Base-by-base conservation (phyloP, 441 rosid species). In the Biscutella laevigata region DNA sequence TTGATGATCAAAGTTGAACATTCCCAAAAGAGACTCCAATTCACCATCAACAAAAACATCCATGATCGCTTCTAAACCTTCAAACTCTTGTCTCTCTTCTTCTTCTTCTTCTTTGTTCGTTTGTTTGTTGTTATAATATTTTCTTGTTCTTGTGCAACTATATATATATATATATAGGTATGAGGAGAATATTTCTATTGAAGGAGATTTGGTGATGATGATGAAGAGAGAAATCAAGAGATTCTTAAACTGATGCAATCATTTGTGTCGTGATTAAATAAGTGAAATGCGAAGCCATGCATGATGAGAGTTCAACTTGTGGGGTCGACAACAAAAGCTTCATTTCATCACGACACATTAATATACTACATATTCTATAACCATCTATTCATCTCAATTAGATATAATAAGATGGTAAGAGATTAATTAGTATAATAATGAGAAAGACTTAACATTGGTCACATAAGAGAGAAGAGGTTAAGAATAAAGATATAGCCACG, bases 11-110 rank as follows among this genome's bases (percentile, higher is more conserved):
- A 49, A 36, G 55, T 70, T 61, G 66, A 78, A 74, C 64, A 81
- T 70, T 48, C 77, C 62, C 77, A 70, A 50, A 29, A 83, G 74
- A 34, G 72, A 65, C 52, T 81, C 88, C 74, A 78, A 79, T 56
- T 81, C 86, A 64, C 77, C 85, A 41, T 73, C 81, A 63, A 78
- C 82, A 61, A 74, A 77, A 39, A 74, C 72, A 65, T 69, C 80
- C 47, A n/a, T n/a, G n/a, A 72, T 21, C 20, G 66, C 12, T 71
- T 2, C 71, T 67, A 70, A 71, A 66, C 34, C n/a, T n/a, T 51
- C 44, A 24, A 62, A 63, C 57, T 44, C 37, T 44, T 11, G 24
- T 32, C 36, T 21, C 33, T 20, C 24, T 33, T 11, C 12, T 39
- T 38, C 6, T 16, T 38, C 5, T 38, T 22, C 5, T 37, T 24